Conservation (phyloP, 2,329 filamentous ascomycete genomes). For the Arthrobotrys sinensis region DNA sequence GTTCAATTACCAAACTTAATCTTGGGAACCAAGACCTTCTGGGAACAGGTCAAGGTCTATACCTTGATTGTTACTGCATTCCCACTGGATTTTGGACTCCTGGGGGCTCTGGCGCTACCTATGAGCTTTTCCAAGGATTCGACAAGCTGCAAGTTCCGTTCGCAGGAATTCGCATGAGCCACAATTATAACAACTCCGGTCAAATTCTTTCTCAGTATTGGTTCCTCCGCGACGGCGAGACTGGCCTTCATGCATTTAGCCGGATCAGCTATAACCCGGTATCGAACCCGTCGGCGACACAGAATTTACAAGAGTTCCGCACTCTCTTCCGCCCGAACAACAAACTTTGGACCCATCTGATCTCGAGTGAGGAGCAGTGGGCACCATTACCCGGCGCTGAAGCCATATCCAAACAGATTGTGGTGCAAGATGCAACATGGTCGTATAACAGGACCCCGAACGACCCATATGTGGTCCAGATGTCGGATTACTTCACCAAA, state of each 20-base stretch:
- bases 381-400: conserved; percentile 72
- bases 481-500: conserved; percentile 77
- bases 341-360: conserved; percentile 75
- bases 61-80: conserved; percentile 77
- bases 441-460: conserved; percentile 72
- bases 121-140: conserved; percentile 71
- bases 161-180: conserved; percentile 74
- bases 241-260: conserved; percentile 75
- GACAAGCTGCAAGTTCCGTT: conserved; percentile 72
- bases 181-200: conserved; percentile 74
- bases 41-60: conserved; percentile 73
- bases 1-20: conserved; percentile 68
- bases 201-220: conserved; percentile 77
- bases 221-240: conserved; percentile 76
- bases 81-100: conserved; percentile 75
- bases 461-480: conserved; percentile 73
- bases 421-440: conserved; percentile 78
- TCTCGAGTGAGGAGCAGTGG: conserved; percentile 73
- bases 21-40: conserved; percentile 73
- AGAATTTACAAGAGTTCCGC: conserved; percentile 75
- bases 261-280: conserved; percentile 75
- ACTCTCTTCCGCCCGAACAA: conserved; percentile 76
- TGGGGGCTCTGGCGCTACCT: conserved; percentile 70
- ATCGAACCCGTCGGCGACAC: conserved; percentile 71
- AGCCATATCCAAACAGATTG: conserved; percentile 68